Percentiles rank a stretch among this genome's conserved stretches.
Conservation (phyloP, 352 stramenopile species). For the Phytophthora tentaculata region DNA sequence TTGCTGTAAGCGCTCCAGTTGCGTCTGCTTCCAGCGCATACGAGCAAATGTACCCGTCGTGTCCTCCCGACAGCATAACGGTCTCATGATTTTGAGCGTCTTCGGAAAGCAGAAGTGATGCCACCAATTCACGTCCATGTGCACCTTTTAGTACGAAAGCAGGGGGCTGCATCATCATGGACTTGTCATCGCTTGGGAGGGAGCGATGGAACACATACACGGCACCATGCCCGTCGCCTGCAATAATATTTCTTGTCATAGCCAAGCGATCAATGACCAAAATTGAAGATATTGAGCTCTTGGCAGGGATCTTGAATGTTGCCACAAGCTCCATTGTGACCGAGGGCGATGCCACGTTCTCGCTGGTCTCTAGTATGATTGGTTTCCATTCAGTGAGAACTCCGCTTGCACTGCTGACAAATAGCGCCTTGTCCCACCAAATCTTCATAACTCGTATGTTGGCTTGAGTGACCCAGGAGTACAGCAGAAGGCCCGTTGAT, state of each 20-base stretch:
- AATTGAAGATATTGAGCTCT: constrained; percentile 59
- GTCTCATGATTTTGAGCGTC: constrained; percentile 7
- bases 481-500: constrained; percentile 34
- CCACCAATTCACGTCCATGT: constrained; percentile 75
- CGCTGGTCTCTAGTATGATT: constrained; percentile 3
- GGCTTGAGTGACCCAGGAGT: constrained; percentile 57
- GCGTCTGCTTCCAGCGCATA: constrained; percentile 44
- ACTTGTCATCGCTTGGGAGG: constrained; percentile 14
- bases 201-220: constrained; percentile 66
- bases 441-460: constrained; percentile 75
- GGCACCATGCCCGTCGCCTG: constrained; percentile 75
- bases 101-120: constrained; percentile 54
- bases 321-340: constrained; percentile 45
- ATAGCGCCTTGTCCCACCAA: constrained; percentile 68
- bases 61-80: constrained; percentile 69
- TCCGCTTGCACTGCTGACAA: constrained; percentile 67
- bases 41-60: constrained; percentile 85
- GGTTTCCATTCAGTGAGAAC: constrained; percentile 68
- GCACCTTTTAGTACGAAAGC: constrained; percentile 50
- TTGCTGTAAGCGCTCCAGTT: constrained; percentile 38
- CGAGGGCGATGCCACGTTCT: constrained; percentile 5
- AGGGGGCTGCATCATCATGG: constrained; percentile 14
- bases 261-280: constrained; percentile 47
- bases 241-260: constrained; percentile 61
- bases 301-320: constrained; percentile 64